Base-by-base conservation (phyloP, 2,329 filamentous ascomycete genomes). In the Dactylellina leptospora region DNA sequence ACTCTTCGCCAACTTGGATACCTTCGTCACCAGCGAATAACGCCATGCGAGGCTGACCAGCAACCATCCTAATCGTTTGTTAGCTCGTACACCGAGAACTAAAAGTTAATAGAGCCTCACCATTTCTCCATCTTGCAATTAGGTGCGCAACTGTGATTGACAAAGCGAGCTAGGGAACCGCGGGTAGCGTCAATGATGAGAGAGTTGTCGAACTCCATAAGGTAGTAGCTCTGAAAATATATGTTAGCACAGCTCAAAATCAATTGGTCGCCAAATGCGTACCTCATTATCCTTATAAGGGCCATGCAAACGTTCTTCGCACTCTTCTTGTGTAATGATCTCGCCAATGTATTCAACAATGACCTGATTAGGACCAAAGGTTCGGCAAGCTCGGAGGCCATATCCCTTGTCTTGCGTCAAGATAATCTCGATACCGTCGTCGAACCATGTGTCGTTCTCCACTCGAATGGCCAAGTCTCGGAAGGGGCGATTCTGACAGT, bases 91-190 rank as follows among this genome's bases (percentile, higher is more conserved):
- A 25, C 18, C 2, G 22, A 16, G 20, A 33, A 16, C 10, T 28
- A 16, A 10, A 23, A 47, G 38, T 16, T 27, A 28, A 33, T 1
- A 22, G 4, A 23, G 22, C 36, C 60, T 61, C 42, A 75, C 74
- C 92, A 96, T 80, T 97, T 97, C 77, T 96, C 92, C 93, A 99
- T 97, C 74, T 90, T 87, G 81, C 93, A 97, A 79, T 99, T 99
- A 1, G 95, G 95, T 64, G 91, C 89, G 81, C 95, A 99, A 16
- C 73, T 75, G 75, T 76, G 95, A 79, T 99, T 99, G 79, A 99
- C 93, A 80, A 99, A 99, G 62, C 95, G 90, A 77, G 95, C 93
- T 80, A 97, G 96, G 75, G 91, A 96, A 77, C 95, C 95, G 62
- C 91, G 92, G 25, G 93, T 97, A 30, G 93, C 95, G 82, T 99